Evolutionary conservation across 2,329 filamentous ascomycete genomes (phyloP).

Genomic region (Aspergillus ochraceoroseus): DNA sequence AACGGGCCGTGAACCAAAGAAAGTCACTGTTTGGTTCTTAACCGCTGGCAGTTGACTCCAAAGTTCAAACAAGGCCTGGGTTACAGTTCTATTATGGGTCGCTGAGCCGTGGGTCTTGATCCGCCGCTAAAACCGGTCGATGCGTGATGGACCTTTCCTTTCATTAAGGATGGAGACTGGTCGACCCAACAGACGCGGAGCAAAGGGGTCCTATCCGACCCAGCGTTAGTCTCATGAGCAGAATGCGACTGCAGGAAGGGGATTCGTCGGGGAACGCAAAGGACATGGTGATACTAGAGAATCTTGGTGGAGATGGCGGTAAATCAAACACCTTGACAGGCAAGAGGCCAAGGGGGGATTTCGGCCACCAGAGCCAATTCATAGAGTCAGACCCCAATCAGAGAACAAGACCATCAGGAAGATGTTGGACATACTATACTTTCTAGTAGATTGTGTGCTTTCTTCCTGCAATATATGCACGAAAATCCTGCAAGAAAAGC

Average conservation of each 20-base stretch:
- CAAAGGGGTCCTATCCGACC: constrained; percentile 14
- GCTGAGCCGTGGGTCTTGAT: constrained; percentile 27
- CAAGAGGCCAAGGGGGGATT: constrained; percentile 4
- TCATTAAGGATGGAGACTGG: constrained; percentile 19
- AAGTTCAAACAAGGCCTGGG: no score
- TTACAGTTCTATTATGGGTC: constrained; percentile 5
- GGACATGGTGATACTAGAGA: constrained; percentile 16
- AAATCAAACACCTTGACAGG: constrained; percentile 15
- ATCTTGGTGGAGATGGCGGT: constrained; percentile 21
- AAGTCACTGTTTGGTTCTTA: constrained; percentile 8
- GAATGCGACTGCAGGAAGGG: constrained; percentile 5
- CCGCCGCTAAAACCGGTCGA: constrained; percentile 23
- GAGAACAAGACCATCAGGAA: constrained; percentile 14
- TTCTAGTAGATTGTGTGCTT: background rate
- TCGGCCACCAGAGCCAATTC: constrained; percentile 12
- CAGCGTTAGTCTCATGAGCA: constrained; percentile 16
- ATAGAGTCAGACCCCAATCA: constrained; percentile 4
- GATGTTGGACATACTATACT: constrained; percentile 8
- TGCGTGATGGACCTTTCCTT: constrained; percentile 14
- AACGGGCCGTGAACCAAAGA: constrained; percentile 15
- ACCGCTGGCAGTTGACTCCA: constrained; percentile 10
- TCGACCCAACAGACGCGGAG: constrained; percentile 17
- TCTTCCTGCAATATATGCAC: background rate
- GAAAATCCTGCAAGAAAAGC: constrained; percentile 7
- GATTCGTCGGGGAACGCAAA: constrained; percentile 19